Conservation (phyloP, 257 asterid species). For the Ligustrum vulgare region DNA sequence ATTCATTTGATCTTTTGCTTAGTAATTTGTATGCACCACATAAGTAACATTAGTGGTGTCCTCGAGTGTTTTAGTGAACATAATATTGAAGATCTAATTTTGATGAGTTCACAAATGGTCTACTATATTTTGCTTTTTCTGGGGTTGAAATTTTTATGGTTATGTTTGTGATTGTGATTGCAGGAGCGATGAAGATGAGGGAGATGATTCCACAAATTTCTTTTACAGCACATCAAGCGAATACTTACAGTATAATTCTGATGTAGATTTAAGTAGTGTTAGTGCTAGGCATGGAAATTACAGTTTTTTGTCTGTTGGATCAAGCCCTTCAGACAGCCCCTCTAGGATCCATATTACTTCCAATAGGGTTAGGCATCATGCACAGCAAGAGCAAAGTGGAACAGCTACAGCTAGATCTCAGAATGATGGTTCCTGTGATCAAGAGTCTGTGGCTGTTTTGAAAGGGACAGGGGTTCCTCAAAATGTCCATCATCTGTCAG, state of each 20-base stretch:
- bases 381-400: slow-evolving; percentile 61
- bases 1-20: background rate
- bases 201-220: slow-evolving; percentile 57
- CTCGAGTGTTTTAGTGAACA: background rate
- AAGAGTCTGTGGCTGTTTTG: slow-evolving; percentile 53
- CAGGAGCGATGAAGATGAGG: slow-evolving; percentile 88
- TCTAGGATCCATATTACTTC: slow-evolving; percentile 60
- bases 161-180: slow-evolving; percentile 24
- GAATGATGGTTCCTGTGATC: slow-evolving; percentile 43
- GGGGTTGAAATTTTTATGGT: slow-evolving; percentile 1
- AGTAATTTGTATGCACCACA: background rate
- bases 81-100: background rate
- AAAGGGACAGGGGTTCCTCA: slow-evolving; percentile 46
- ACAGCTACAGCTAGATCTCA: slow-evolving; percentile 45
- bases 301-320: slow-evolving; percentile 63
- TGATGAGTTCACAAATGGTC: background rate
- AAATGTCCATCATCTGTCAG: slow-evolving; percentile 37
- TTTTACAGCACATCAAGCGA: slow-evolving; percentile 54
- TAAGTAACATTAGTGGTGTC: background rate
- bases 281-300: slow-evolving; percentile 68
- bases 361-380: slow-evolving; percentile 55
- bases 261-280: slow-evolving; percentile 75
- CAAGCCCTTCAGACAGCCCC: slow-evolving; percentile 87
- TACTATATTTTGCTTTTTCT: slow-evolving; percentile 13
- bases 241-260: slow-evolving; percentile 62